A percentile compares a stretch with the other conserved stretches of the same genome.
Conservation (phyloP, 768 basidiomycete species). For the Naganishia vishniacii region DNA sequence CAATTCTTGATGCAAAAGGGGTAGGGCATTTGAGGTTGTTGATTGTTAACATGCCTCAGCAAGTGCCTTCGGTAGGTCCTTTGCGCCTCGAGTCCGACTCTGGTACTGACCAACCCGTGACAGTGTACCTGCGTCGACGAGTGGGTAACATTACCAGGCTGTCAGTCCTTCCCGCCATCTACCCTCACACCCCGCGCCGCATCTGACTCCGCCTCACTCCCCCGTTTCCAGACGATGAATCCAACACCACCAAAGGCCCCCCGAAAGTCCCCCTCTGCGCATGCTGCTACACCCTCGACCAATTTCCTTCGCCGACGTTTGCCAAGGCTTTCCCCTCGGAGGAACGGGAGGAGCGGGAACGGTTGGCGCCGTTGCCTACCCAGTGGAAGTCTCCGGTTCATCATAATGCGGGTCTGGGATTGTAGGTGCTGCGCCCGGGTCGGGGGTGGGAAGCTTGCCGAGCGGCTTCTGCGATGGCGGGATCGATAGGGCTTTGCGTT, state of each 20-base stretch:
- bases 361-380: not conserved
- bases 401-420: not conserved
- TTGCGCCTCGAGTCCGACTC: not conserved
- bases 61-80: constrained; percentile 14
- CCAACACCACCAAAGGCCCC: not conserved
- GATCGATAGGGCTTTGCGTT: too few species aligned
- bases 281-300: not conserved
- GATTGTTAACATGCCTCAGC: not conserved
- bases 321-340: constrained; percentile 4
- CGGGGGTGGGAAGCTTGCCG: too few species aligned
- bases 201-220: too few species aligned
- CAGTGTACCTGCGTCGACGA: constrained; percentile 17
- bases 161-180: not conserved
- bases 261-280: constrained; percentile 16
- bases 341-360: not conserved
- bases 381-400: not conserved
- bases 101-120: not conserved
- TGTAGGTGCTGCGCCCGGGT: too few species aligned
- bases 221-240: constrained; percentile 2
- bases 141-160: constrained; percentile 19
- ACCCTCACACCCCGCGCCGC: too few species aligned
- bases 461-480: too few species aligned
- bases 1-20: not conserved
- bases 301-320: constrained; percentile 4
- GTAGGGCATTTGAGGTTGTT: constrained; percentile 7